Percentiles rank a stretch among this genome's conserved stretches.
Conservation (phyloP, 805 yeast species). For the Teunomyces cretensis region DNA sequence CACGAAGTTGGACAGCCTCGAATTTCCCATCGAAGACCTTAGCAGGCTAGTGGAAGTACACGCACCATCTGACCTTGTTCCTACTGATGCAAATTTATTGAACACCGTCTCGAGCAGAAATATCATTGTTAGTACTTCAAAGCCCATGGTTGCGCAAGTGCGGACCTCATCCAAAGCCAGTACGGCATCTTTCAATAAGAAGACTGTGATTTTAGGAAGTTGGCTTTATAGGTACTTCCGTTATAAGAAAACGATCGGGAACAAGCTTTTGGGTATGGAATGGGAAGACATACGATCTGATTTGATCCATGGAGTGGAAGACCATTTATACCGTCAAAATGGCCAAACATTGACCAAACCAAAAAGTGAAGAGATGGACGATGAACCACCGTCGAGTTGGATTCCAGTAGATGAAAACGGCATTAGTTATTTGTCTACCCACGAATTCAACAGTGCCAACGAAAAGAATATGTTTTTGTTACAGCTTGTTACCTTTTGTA, state of each 20-base stretch:
- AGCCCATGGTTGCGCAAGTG: slow-evolving; percentile 29
- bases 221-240: slow-evolving; percentile 37
- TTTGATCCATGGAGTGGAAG: slow-evolving; percentile 35
- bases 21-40: slow-evolving; percentile 26
- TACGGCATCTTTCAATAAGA: slow-evolving; percentile 27
- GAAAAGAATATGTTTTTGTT: slow-evolving; percentile 29
- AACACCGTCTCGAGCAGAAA: slow-evolving; percentile 20
- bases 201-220: slow-evolving; percentile 24
- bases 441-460: slow-evolving; percentile 33
- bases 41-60: slow-evolving; percentile 10
- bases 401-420: slow-evolving; percentile 8
- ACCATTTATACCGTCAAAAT: slow-evolving; percentile 31
- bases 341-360: slow-evolving; percentile 21
- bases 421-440: slow-evolving; percentile 24
- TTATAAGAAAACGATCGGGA: slow-evolving; percentile 33
- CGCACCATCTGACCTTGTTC: slow-evolving; percentile 9
- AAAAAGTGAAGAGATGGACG: not conserved
- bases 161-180: slow-evolving; percentile 22
- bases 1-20: slow-evolving; percentile 4
- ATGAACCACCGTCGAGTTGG: not conserved
- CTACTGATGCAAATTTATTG: slow-evolving; percentile 14
- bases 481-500: slow-evolving; percentile 24
- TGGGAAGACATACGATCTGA: slow-evolving; percentile 45
- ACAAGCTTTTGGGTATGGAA: slow-evolving; percentile 39
- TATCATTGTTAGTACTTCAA: slow-evolving; percentile 20